Conservation (phyloP, 257 asterid genomes). For the Penstemon eatonii region DNA sequence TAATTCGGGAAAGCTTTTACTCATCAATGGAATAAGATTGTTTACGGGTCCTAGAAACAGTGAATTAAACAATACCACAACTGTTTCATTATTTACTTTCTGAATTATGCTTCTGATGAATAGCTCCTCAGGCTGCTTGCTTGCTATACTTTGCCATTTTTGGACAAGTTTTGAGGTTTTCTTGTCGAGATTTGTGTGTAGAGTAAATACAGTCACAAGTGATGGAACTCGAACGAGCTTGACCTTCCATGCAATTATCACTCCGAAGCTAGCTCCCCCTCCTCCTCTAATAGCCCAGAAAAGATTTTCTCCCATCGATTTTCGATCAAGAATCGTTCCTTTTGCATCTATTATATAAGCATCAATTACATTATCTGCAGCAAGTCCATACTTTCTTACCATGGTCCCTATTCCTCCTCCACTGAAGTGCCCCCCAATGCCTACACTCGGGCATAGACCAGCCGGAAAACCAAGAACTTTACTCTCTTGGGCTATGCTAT, state of each 20-base stretch:
- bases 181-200: constrained; percentile 27
- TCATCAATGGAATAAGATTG: constrained; percentile 26
- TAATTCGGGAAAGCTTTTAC: constrained; percentile 40
- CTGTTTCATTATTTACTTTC: not conserved
- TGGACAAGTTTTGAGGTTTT: constrained; percentile 32
- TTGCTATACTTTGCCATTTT: constrained; percentile 48
- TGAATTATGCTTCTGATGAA: constrained; percentile 51
- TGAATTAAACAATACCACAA: constrained; percentile 33
- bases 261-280: constrained; percentile 64
- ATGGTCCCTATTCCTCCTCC: constrained; percentile 60
- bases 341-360: constrained; percentile 41
- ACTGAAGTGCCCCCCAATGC: constrained; percentile 62
- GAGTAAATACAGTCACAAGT: constrained; percentile 44
- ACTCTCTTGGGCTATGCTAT: constrained; percentile 40
- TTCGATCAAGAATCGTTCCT: constrained; percentile 43
- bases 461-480: constrained; percentile 47
- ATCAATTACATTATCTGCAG: constrained; percentile 50
- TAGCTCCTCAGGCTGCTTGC: constrained; percentile 37
- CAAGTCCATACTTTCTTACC: constrained; percentile 51
- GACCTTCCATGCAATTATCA: constrained; percentile 53
- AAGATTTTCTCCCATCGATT: constrained; percentile 58
- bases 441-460: constrained; percentile 58
- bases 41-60: constrained; percentile 40
- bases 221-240: constrained; percentile 45
- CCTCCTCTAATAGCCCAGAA: constrained; percentile 77